A percentile compares a stretch with the other conserved stretches of the same genome.
Evolutionary conservation across 163 green algal species (phyloP).

Genomic region (Dunaliella salina): DNA sequence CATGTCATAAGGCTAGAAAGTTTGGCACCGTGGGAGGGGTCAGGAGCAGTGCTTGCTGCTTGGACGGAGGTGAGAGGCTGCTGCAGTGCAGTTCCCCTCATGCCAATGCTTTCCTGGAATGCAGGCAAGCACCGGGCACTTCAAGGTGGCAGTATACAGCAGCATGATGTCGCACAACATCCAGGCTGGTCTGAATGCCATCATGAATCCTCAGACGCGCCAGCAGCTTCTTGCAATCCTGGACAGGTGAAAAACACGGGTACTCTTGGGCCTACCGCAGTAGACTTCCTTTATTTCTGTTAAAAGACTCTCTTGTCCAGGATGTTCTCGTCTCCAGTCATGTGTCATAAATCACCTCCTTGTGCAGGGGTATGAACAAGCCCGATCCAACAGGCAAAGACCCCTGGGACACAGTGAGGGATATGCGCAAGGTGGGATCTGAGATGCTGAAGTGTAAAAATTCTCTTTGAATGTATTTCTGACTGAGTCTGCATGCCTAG

Average conservation of each 20-base stretch:
- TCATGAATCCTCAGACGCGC: not conserved
- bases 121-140: not conserved
- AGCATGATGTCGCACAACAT: not conserved
- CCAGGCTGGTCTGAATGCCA: not conserved
- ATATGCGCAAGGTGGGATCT: not conserved
- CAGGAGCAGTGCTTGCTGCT: too few relatives aligned
- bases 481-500: too few relatives aligned
- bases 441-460: too few relatives aligned
- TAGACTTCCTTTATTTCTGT: too few relatives aligned
- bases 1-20: too few relatives aligned
- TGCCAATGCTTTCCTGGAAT: not conserved
- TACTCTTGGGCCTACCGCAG: too few relatives aligned
- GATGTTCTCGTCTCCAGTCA: too few relatives aligned
- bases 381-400: not conserved
- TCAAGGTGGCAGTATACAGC: slow-evolving; percentile 2
- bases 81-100: too few relatives aligned
- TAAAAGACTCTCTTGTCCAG: too few relatives aligned
- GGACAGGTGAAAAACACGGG: not conserved
- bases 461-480: too few relatives aligned
- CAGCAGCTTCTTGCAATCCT: not conserved
- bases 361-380: slow-evolving; percentile 1
- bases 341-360: not conserved
- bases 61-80: too few relatives aligned
- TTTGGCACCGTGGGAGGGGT: too few relatives aligned
- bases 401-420: not conserved